Conservation (phyloP, 108 stramenopile genomes). For the Poteriospumella lacustris region DNA sequence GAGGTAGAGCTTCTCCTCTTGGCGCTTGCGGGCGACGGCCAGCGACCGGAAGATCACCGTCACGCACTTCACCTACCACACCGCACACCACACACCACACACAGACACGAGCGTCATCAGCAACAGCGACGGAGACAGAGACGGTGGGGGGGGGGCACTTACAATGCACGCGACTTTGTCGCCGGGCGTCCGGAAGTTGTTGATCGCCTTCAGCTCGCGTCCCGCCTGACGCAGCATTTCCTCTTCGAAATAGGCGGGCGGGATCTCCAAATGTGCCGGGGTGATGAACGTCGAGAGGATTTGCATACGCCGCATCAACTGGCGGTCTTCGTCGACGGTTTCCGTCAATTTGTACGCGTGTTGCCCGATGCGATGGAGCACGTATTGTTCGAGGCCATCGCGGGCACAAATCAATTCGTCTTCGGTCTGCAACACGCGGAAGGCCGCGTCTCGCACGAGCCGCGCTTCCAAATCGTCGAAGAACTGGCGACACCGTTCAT, state of each 20-base stretch:
- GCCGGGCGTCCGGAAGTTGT: slow-evolving; percentile 26
- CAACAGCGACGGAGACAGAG: too few relatives aligned
- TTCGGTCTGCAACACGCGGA: background rate
- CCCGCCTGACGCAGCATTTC: slow-evolving; percentile 22
- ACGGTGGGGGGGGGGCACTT: too few relatives aligned
- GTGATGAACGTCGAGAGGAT: slow-evolving; percentile 2
- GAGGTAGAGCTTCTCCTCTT: too few relatives aligned
- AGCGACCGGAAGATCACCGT: slow-evolving; percentile 32
- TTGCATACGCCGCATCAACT: background rate
- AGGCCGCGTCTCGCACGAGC: background rate
- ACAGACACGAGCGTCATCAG: too few relatives aligned
- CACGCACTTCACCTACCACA: slow-evolving; percentile 15
- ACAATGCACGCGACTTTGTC: slow-evolving; percentile 37
- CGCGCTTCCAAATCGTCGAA: background rate
- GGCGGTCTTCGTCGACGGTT: slow-evolving; percentile 4
- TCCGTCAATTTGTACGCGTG: background rate
- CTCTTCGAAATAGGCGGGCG: slow-evolving; percentile 23
- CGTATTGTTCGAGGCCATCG: slow-evolving; percentile 13
- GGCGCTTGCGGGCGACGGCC: background rate
- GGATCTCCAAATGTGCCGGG: slow-evolving; percentile 24
- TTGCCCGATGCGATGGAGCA: background rate
- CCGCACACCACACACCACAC: too few relatives aligned
- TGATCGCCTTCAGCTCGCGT: slow-evolving; percentile 36
- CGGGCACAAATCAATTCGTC: slow-evolving; percentile 2
- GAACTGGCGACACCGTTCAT: slow-evolving; percentile 21